These are phyloP conservation scores for Aspergillus heteromorphus DNA, from an alignment of 495 filamentous ascomycete genomes.

Conservation along the genomic window DNA sequence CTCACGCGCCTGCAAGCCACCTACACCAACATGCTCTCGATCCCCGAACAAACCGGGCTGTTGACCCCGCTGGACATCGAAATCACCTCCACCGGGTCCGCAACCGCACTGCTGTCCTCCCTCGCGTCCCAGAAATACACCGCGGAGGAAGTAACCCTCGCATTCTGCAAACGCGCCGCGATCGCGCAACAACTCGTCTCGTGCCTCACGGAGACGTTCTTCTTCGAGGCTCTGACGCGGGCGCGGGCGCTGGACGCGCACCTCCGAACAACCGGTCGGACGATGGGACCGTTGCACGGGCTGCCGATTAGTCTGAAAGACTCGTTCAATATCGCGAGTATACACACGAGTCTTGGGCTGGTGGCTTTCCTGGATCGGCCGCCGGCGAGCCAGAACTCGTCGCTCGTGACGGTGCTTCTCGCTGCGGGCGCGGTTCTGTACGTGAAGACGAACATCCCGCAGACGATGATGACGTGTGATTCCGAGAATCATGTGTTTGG, in stretches of 20 bases:
- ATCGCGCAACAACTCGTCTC: slow-evolving; percentile 35
- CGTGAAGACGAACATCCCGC: slow-evolving; percentile 57
- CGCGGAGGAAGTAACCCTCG: slow-evolving; percentile 44
- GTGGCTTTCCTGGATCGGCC: slow-evolving; percentile 47
- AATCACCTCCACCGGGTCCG: no score
- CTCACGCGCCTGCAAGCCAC: no score
- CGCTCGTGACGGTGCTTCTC: slow-evolving; percentile 31
- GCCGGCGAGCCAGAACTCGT: slow-evolving; percentile 31
- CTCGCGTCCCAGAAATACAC: slow-evolving; percentile 27
- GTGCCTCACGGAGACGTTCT: slow-evolving; percentile 57
- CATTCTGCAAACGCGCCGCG: slow-evolving; percentile 51
- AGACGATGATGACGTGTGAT: slow-evolving; percentile 47
- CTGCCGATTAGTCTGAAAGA: slow-evolving; percentile 64
- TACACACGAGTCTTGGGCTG: slow-evolving; percentile 26
- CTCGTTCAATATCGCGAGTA: slow-evolving; percentile 48
- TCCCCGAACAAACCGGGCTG: no score
- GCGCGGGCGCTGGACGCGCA: slow-evolving; percentile 33
- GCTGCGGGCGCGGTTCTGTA: slow-evolving; percentile 45
- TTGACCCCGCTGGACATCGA: no score
- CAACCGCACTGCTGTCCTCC: no score
- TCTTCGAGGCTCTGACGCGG: slow-evolving; percentile 28
- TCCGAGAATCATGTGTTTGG: slow-evolving; percentile 34
- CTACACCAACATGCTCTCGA: no score
- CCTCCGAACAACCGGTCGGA: slow-evolving; percentile 24
- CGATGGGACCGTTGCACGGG: slow-evolving; percentile 57